phyloP scores from a whole-genome alignment of 345 rosid species.

The Corchorus olitorius region DNA sequence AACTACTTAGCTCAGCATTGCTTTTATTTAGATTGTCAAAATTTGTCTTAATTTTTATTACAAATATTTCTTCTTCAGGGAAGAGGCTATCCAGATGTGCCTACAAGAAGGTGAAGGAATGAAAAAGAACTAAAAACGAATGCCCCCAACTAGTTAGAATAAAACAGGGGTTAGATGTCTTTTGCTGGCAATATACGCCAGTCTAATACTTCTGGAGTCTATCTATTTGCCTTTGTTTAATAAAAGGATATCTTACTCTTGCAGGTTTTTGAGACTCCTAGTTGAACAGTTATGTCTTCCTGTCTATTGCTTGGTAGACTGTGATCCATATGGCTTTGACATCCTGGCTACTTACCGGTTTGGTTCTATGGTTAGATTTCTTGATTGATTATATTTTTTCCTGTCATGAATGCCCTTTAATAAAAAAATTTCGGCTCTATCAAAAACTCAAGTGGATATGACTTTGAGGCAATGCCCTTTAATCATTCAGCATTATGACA shows the following conservation, averaged over 20 bases:
- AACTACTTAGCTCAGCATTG: neutral
- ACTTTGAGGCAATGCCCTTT: neutral
- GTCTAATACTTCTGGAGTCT: neutral
- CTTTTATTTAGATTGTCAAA: conserved; percentile 14
- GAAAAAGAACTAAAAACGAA: too few species aligned
- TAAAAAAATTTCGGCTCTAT: too few species aligned
- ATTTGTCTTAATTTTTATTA: neutral
- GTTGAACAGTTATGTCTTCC: conserved; percentile 64
- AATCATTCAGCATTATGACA: conserved; percentile 6
- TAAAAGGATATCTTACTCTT: conserved; percentile 14
- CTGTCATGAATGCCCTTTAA: too few species aligned
- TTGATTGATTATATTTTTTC: too few species aligned
- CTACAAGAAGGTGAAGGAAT: conserved; percentile 80
- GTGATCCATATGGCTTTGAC: conserved; percentile 98
- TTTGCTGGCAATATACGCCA: neutral
- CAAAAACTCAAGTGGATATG: neutral
- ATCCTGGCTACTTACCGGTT: conserved; percentile 81
- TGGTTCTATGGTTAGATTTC: conserved; percentile 85
- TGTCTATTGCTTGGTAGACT: conserved; percentile 84
- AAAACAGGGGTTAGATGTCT: neutral
- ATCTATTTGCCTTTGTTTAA: conserved; percentile 9
- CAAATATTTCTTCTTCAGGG: conserved; percentile 50
- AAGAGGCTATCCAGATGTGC: conserved; percentile 91
- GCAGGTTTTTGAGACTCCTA: conserved; percentile 83
- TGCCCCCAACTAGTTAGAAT: neutral